These are phyloP conservation scores for Rosa multiflora DNA, from an alignment of 306 rosid species.

Conservation along the genomic window DNA sequence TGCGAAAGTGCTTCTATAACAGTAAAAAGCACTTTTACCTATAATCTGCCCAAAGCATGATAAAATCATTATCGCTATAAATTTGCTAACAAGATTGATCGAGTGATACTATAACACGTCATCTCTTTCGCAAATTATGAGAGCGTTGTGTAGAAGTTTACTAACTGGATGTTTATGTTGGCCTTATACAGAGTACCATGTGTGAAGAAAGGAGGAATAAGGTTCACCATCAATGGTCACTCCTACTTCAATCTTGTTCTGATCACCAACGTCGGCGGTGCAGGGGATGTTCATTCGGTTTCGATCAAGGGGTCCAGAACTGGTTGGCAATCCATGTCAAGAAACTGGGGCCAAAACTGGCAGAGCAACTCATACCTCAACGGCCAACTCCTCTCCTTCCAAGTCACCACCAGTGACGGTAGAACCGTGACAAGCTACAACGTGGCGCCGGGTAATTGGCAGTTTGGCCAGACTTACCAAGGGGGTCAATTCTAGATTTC, in stretches of 20 bases:
- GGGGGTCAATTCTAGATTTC: constrained; percentile 63
- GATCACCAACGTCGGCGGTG: constrained; percentile 82
- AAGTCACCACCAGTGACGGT: constrained; percentile 86
- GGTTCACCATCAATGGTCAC: constrained; percentile 88
- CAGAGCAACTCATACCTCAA: constrained; percentile 81
- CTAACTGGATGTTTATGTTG: neutral
- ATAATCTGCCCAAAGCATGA: no score
- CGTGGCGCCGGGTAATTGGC: constrained; percentile 71
- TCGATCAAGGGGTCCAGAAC: constrained; percentile 82
- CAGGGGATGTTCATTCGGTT: constrained; percentile 75
- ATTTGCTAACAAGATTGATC: no score
- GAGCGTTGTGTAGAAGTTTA: neutral
- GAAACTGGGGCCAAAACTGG: constrained; percentile 97
- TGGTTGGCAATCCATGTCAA: constrained; percentile 86
- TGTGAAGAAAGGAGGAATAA: constrained; percentile 81
- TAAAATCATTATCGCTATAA: no score
- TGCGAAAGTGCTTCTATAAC: neutral
- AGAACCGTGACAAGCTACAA: constrained; percentile 57
- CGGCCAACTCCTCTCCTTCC: constrained; percentile 78
- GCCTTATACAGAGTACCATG: constrained; percentile 66
- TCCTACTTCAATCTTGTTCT: constrained; percentile 92
- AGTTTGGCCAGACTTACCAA: constrained; percentile 74
- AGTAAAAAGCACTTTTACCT: no score
- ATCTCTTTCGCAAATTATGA: neutral
- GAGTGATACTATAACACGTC: neutral